These are phyloP conservation scores for Hypoxylon fuscum DNA, from an alignment of 495 filamentous ascomycete genomes.

Conservation along the genomic window DNA sequence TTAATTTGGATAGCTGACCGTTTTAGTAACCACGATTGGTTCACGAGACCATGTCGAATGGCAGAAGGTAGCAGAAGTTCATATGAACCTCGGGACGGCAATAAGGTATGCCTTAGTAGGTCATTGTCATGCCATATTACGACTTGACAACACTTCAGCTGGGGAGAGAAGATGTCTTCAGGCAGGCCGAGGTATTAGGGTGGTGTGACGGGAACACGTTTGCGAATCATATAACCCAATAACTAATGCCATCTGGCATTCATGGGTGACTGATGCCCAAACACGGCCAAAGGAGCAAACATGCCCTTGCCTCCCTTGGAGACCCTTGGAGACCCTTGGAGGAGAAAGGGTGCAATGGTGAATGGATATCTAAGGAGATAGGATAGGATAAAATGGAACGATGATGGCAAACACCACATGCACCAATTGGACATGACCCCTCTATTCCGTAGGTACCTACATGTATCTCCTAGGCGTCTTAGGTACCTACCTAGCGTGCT, in stretches of 20 bases:
- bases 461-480: no score
- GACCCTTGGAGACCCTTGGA: no score
- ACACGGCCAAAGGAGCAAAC: constrained; percentile 15
- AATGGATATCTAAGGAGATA: no score
- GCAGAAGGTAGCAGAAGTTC: background rate
- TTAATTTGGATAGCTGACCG: constrained; percentile 9
- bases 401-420: no score
- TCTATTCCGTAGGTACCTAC: no score
- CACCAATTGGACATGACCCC: no score
- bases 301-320: constrained; percentile 7
- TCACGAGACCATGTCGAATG: background rate
- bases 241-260: no score
- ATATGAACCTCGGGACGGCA: background rate
- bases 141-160: no score
- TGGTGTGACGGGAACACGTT: constrained; percentile 19
- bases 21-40: constrained; percentile 10
- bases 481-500: no score
- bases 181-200: background rate
- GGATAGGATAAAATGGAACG: constrained; percentile 15
- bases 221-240: background rate
- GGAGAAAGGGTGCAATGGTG: constrained; percentile 5
- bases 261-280: constrained; percentile 37
- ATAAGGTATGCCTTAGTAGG: no score
- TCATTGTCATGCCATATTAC: no score
- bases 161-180: background rate